Evolutionary conservation across 768 basidiomycete genomes (phyloP), one percentile per base, ranked within the genome.

Genomic region (Boletus insuetus): DNA sequence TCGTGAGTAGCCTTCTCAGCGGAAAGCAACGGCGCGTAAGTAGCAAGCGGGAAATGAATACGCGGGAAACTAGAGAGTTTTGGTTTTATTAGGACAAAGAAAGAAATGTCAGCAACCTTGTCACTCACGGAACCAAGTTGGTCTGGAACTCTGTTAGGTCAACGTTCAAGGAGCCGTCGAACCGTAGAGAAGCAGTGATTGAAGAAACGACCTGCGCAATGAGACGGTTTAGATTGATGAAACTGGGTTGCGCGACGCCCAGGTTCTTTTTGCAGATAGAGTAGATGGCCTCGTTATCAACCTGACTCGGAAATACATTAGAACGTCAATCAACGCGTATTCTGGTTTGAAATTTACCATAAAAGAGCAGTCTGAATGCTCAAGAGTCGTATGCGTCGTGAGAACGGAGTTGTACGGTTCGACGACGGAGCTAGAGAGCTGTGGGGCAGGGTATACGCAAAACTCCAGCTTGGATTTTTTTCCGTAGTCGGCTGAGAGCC

Each of bases 281-380:
- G 75, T 96, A 98, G 70, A 98, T 98, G 50, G 95, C 97, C 74
- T 99, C 95, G 71, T 99, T 99, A 71, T 99, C 97, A 58, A 99
- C 91, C 90, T 92, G 58, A 35, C 59, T 41, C 19, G 37, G 42
- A 35, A 51, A 29, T 60, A 46, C 14, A 57, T 58, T 49, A 55
- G 49, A 53, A 54, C 44, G 40, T 26, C 35, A 42, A 40, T 20
- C 29, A 6, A 48, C n/a, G 22, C 11, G 45, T 20, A 32, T 24
- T 34, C 46, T 32, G 12, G 16, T 34, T 51, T 20, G 24, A 14
- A 12, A 51, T 50, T 48, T 59, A 89, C 97, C 96, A 99, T 98
- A 82, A 99, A 99, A 37, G 97, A 98, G 75, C 97, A 99, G 78
- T 99, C 97, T n/a, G 97, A 97, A 77, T 99, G 97, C 75, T 98